A percentile compares a stretch with the other conserved stretches of the same genome.
Conservation (phyloP, 1,139 yeast genomes). For the Pichia sp. region DNA sequence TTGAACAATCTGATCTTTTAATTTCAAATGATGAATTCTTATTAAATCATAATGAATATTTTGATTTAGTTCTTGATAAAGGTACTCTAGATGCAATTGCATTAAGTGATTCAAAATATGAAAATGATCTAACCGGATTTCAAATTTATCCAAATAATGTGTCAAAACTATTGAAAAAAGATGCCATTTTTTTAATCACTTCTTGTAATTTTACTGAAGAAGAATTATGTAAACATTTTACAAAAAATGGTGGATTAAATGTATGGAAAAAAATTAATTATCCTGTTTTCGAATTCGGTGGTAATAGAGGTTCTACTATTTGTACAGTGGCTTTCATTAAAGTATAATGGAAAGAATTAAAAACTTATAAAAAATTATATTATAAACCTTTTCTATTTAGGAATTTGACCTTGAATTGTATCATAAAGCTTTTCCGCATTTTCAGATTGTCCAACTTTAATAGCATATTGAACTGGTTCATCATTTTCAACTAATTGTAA, state of each 20-base stretch:
- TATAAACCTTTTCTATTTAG: conserved; percentile 13
- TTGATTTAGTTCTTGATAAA: conserved; percentile 79
- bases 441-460: conserved; percentile 63
- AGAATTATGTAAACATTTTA: conserved; percentile 57
- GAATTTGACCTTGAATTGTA: conserved; percentile 35
- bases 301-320: conserved; percentile 78
- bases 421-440: conserved; percentile 54
- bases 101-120: conserved; percentile 52
- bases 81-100: conserved; percentile 98
- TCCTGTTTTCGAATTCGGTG: conserved; percentile 85
- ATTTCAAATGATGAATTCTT: conserved; percentile 28
- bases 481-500: conserved; percentile 40
- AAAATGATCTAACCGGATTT: conserved; percentile 43
- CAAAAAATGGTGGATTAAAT: conserved; percentile 34
- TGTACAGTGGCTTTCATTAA: conserved; percentile 69
- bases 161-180: conserved; percentile 44
- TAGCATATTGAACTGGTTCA: conserved; percentile 74
- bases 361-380: background rate
- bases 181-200: conserved; percentile 68
- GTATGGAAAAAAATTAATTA: conserved; percentile 63
- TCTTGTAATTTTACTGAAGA: conserved; percentile 91
- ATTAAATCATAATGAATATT: conserved; percentile 33
- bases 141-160: conserved; percentile 62
- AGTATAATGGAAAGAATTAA: background rate
- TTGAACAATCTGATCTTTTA: conserved; percentile 44